Evolutionary conservation across 2,329 filamentous ascomycete genomes (phyloP), one percentile per base, ranked within the genome.

Genomic region (Bisporella sp.): DNA sequence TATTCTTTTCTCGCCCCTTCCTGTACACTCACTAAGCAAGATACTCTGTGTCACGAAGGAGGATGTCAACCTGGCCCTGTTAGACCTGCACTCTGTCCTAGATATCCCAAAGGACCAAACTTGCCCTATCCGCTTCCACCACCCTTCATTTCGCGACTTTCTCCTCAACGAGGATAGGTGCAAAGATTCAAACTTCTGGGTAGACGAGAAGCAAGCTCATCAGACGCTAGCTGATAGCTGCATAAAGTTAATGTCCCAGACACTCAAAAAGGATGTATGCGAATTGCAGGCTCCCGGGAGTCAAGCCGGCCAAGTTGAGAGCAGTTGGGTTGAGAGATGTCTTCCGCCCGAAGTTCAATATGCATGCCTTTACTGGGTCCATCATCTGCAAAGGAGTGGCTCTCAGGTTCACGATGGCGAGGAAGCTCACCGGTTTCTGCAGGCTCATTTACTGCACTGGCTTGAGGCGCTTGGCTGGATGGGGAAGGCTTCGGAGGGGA

Each of bases 1-100:
- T 29, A 44, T 43, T 6, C 45, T 47, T 31, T 35, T 47, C 32
- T 35, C 41, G 40, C 39, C 48, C 5, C 43, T 55, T 49, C 35
- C 45, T 45, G 21, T 28, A 12, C 31, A 11, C 30, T 42, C 49
- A 35, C 11, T 48, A 43, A 29, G 3, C 21, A 43, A 4, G 21
- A 12, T 43, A 21, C 41, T 43, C 2, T 43, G 11, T 21, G 21
- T 43, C 21, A 9, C 41, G 11, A 12, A 43, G 21, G 21, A 43
- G 41, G 41, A 43, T 21, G 3, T 28, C 2, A 21, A 29, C 28
- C 41, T 9, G 21, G 4, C 28, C 3, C 11, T 43, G 4, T 3
- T 3, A 4, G 41, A 43, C 28, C 21, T 43, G 4, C 41, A 43
- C 41, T 43, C 41, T 28, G 4, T 43, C 41, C 9, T 43, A 43